phyloP scores from a whole-genome alignment of 2,329 filamentous ascomycete genomes.

The Trichoderma endophyticum region DNA sequence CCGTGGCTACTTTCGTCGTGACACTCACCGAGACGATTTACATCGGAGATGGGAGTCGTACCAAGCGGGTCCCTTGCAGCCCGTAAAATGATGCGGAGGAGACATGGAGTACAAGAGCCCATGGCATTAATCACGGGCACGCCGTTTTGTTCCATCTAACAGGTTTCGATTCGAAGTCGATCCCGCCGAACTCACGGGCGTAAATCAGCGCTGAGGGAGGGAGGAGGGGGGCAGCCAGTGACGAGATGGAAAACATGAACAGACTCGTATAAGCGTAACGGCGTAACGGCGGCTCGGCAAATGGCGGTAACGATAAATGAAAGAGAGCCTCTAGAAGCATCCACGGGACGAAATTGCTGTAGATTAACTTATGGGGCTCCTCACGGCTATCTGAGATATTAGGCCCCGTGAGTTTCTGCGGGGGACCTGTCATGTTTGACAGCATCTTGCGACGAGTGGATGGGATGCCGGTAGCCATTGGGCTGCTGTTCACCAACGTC shows the following conservation, averaged over 20 bases:
- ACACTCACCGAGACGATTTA: constrained; percentile 10
- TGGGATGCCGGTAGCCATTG: constrained; percentile 18
- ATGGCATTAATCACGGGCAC: neutral
- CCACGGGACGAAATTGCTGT: neutral
- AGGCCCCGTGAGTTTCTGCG: constrained; percentile 15
- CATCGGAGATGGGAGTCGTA: constrained; percentile 13
- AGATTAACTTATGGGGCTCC: constrained; percentile 10
- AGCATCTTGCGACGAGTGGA: constrained; percentile 14
- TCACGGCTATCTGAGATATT: constrained; percentile 19
- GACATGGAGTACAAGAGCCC: neutral
- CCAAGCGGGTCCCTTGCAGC: constrained; percentile 12
- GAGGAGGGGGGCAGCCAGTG: neutral
- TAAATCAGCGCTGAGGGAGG: neutral
- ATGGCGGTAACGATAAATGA: constrained; percentile 12
- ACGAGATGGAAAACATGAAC: neutral
- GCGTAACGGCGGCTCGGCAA: constrained; percentile 16
- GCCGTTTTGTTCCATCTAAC: neutral
- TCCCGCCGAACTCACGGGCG: neutral
- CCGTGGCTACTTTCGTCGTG: neutral
- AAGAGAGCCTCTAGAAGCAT: constrained; percentile 12
- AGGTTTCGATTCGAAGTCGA: neutral
- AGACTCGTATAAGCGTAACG: neutral
- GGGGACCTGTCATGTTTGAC: constrained; percentile 20
- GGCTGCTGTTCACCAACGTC: neutral
- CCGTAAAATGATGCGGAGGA: constrained; percentile 1